Evolutionary conservation across 2,329 filamentous ascomycete genomes (phyloP).

Genomic region (Aureobasidium melanogenum): DNA sequence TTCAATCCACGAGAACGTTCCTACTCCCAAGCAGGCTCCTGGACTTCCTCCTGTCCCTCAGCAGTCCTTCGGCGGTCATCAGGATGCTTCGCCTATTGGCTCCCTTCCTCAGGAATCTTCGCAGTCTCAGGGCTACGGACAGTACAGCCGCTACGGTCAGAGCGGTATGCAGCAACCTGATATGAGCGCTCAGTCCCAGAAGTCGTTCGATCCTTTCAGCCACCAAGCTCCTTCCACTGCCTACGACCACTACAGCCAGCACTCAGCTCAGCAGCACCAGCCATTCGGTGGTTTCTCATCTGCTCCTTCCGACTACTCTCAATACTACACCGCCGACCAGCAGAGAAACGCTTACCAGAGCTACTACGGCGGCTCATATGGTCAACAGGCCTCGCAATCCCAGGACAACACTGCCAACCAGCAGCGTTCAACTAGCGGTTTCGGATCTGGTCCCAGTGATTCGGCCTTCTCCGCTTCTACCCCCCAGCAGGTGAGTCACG

Average conservation of each 20-base stretch:
- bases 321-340: conserved; percentile 74
- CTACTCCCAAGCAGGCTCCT: conserved; percentile 51
- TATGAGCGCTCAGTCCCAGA: conserved; percentile 54
- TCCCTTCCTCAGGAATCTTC: conserved; percentile 42
- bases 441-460: conserved; percentile 54
- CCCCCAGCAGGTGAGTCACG: conserved; percentile 37
- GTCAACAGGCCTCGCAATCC: conserved; percentile 42
- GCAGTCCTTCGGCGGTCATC: conserved; percentile 31
- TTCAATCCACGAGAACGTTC: conserved; percentile 30
- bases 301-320: conserved; percentile 69
- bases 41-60: conserved; percentile 53
- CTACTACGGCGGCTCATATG: conserved; percentile 50
- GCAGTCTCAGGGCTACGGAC: conserved; percentile 44
- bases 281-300: conserved; percentile 61
- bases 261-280: conserved; percentile 51
- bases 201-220: conserved; percentile 79
- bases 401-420: conserved; percentile 66
- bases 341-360: conserved; percentile 65
- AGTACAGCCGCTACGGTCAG: conserved; percentile 64
- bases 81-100: conserved; percentile 36
- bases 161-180: conserved; percentile 44
- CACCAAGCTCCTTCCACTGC: conserved; percentile 55
- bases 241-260: conserved; percentile 41
- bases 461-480: conserved; percentile 53
- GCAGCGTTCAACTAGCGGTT: conserved; percentile 69